Base-by-base conservation (phyloP, 371 early-diverging fungal genomes). In the Mucor racemosus region DNA sequence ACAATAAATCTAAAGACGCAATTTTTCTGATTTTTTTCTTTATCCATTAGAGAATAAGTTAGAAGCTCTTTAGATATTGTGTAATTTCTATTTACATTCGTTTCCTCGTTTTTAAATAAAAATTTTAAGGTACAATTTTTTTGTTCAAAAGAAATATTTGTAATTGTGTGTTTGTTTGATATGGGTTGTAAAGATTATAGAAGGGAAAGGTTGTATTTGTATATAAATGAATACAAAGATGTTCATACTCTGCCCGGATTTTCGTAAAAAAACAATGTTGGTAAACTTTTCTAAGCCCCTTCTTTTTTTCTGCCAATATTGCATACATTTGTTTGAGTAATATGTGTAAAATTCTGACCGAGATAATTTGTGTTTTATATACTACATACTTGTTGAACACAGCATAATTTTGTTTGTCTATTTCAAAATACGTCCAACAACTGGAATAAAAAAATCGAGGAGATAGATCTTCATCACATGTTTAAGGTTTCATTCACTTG, bases 1-100 rank as follows among this genome's bases (percentile, higher is more conserved):
- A 68, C 75, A 78, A 63, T 81, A 81, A 77, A 65, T 61, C n/a
- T 40, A 56, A 40, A 61, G 19, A 17, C 26, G 8, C 17, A 33
- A 14, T 6, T 50, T n/a, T 48, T 11, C 17, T 65, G 31, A 3
- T 39, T 19, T 33, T 41, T 56, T 58, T 35, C 36, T 19, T 15
- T 55, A 35, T n/a, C 35, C 56, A 17, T 6, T 55, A n/a, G 17
- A 33, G 26, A 50, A 56, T 14, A 21, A 33, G 26, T n/a, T 56
- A 56, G 15, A 56, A 56, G 56, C 36, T 56, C 17, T 54, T 35
- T 56, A 35, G 15, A 56, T 35, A 35, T 56, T 36, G 56, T 36
- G 58, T 19, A 35, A 35, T 35, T 57, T 35, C 38, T 57, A 38
- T 38, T 38, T 44, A 44, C 44, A 44, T 44, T 8, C 44, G 44